phyloP scores from a whole-genome alignment of 2,329 filamentous ascomycete genomes.

The Exophiala aquamarina region DNA sequence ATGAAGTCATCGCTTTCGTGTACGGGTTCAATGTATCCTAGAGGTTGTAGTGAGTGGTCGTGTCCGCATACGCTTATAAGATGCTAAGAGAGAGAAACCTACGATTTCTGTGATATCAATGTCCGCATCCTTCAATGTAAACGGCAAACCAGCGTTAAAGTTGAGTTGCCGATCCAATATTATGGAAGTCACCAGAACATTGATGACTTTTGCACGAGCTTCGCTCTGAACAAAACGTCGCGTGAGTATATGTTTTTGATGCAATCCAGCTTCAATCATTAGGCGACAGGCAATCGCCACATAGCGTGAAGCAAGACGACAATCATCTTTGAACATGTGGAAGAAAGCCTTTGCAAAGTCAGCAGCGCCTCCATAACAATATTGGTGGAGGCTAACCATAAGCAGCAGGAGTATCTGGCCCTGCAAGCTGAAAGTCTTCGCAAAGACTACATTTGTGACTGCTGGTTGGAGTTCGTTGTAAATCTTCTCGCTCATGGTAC shows the following conservation, averaged over 20 bases:
- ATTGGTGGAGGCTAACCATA: conserved; percentile 3
- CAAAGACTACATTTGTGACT: conserved; percentile 8
- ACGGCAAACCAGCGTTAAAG: conserved; percentile 15
- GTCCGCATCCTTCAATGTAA: conserved; percentile 12
- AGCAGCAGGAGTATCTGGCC: conserved; percentile 14
- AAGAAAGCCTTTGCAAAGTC: conserved; percentile 6
- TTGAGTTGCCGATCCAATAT: conserved; percentile 15
- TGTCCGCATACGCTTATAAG: not conserved
- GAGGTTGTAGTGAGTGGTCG: not conserved
- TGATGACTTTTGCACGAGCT: conserved; percentile 7
- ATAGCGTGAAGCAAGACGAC: conserved; percentile 14
- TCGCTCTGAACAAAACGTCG: not conserved
- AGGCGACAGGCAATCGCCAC: conserved; percentile 9
- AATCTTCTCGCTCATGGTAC: conserved; percentile 2
- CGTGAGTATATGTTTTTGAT: conserved; percentile 6
- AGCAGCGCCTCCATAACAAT: not conserved
- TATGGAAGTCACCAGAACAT: conserved; percentile 10
- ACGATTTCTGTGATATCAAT: conserved; percentile 14
- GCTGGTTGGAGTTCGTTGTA: conserved; percentile 5
- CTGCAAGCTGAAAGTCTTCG: conserved; percentile 6
- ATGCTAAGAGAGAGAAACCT: not conserved
- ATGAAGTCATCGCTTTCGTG: conserved; percentile 13
- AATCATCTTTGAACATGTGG: conserved; percentile 13
- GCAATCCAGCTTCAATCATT: conserved; percentile 15
- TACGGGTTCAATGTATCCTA: conserved; percentile 12